A percentile compares a stretch with the other conserved stretches of the same genome.
These are phyloP conservation scores for Boletellus sp. DNA, from an alignment of 768 basidiomycete genomes.

Conservation along the genomic window DNA sequence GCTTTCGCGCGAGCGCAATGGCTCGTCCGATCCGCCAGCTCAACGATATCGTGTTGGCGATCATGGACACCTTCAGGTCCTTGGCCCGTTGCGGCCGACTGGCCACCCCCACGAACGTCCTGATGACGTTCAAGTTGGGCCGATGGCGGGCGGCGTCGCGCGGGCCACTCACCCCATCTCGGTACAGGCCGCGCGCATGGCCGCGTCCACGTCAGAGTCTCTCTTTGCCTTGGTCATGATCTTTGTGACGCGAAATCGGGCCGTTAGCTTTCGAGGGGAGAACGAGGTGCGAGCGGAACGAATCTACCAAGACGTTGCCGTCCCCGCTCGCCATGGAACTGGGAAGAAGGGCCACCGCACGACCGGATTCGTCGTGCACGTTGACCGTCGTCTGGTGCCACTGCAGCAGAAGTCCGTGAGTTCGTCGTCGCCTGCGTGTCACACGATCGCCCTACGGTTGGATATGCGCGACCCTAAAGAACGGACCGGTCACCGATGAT, in stretches of 20 bases:
- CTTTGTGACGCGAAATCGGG: constrained; percentile 19
- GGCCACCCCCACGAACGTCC: constrained; percentile 44
- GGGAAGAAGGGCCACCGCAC: constrained; percentile 30
- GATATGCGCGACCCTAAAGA: constrained; percentile 36
- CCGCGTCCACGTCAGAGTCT: constrained; percentile 41
- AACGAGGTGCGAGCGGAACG: neutral
- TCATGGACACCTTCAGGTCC: constrained; percentile 38
- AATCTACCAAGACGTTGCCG: constrained; percentile 33
- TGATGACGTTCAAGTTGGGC: constrained; percentile 2
- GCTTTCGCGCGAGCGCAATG: constrained; percentile 48
- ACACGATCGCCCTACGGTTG: constrained; percentile 20
- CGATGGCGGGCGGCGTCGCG: neutral
- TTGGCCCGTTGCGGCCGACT: constrained; percentile 38
- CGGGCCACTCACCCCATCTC: constrained; percentile 43
- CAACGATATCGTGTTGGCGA: constrained; percentile 52
- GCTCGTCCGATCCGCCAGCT: constrained; percentile 64
- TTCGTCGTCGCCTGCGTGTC: constrained; percentile 1
- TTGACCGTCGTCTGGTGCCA: constrained; percentile 32
- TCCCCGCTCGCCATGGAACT: constrained; percentile 36
- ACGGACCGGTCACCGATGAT: constrained; percentile 1
- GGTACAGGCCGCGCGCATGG: constrained; percentile 45
- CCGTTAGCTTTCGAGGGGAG: neutral
- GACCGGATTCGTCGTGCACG: constrained; percentile 27
- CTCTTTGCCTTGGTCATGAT: constrained; percentile 44
- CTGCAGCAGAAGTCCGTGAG: constrained; percentile 9